These are phyloP conservation scores for Aspergillus sergii DNA, from an alignment of 2,329 filamentous ascomycete genomes.

Conservation along the genomic window DNA sequence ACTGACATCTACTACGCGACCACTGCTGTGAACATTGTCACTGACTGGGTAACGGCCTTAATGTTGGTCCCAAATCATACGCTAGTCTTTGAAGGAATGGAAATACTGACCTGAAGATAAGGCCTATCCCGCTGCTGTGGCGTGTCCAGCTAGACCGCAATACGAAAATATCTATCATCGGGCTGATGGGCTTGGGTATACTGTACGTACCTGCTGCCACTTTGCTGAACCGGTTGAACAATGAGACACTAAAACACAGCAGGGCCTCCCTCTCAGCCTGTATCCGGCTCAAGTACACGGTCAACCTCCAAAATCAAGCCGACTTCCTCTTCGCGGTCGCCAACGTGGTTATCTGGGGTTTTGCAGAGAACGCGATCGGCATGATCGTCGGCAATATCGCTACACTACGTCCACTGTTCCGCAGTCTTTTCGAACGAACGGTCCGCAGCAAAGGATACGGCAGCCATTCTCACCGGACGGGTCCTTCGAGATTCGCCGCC, in stretches of 20 bases:
- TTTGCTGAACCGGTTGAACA: background rate
- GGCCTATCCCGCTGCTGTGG: slow-evolving; percentile 45
- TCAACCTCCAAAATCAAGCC: slow-evolving; percentile 41
- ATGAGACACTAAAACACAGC: slow-evolving; percentile 18
- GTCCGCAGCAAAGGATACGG: slow-evolving; percentile 16
- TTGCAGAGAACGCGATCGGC: slow-evolving; percentile 54
- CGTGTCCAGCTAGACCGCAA: slow-evolving; percentile 47
- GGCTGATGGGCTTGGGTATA: slow-evolving; percentile 49
- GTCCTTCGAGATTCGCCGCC: slow-evolving; percentile 11
- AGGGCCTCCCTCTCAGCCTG: slow-evolving; percentile 30
- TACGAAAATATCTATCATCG: slow-evolving; percentile 50
- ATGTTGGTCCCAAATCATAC: slow-evolving; percentile 12
- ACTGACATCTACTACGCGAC: slow-evolving; percentile 28
- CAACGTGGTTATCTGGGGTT: slow-evolving; percentile 50
- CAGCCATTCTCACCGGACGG: slow-evolving; percentile 7
- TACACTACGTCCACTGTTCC: slow-evolving; percentile 49
- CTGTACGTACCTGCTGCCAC: slow-evolving; percentile 44
- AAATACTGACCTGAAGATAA: slow-evolving; percentile 30
- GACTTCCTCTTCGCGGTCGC: slow-evolving; percentile 47
- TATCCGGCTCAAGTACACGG: slow-evolving; percentile 48
- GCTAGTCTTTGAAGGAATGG: slow-evolving; percentile 23
- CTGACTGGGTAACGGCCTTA: slow-evolving; percentile 28
- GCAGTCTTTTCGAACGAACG: slow-evolving; percentile 24
- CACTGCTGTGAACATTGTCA: slow-evolving; percentile 29
- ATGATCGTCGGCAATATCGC: slow-evolving; percentile 54